Conservation (phyloP, 371 early-diverging fungal species). For the Sanchytrium tribonematis region DNA sequence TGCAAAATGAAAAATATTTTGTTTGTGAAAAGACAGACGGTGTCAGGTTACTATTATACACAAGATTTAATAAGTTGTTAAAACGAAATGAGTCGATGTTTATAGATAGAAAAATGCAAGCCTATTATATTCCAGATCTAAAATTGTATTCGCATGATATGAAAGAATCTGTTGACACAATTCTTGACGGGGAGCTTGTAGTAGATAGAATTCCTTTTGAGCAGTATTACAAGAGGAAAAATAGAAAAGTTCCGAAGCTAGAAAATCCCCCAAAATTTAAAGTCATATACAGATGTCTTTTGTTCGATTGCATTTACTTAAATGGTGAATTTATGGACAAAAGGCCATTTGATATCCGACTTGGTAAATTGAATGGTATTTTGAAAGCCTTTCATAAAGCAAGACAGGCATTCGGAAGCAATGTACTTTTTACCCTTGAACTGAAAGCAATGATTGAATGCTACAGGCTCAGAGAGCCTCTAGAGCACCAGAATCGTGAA, state of each 20-base stretch:
- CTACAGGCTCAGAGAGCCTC: conserved; percentile 1
- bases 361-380: neutral
- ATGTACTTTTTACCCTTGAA: neutral
- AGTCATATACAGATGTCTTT: neutral
- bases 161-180: conserved; percentile 1
- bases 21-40: conserved; percentile 97
- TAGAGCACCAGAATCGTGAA: conserved; percentile 33
- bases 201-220: neutral
- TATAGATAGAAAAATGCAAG: conserved; percentile 11
- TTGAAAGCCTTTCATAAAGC: neutral
- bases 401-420: neutral
- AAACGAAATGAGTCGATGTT: conserved; percentile 6
- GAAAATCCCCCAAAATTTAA: neutral
- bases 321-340: neutral
- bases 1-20: conserved; percentile 54
- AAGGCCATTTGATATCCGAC: neutral
- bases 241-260: neutral
- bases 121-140: conserved; percentile 4
- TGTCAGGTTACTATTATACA: conserved; percentile 44
- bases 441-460: conserved; percentile 1
- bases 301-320: neutral
- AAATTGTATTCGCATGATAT: neutral
- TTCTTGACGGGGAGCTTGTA: conserved; percentile 16
- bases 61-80: conserved; percentile 2
- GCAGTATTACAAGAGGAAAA: neutral